Percentiles rank a stretch among this genome's conserved stretches.
Conservation (phyloP, 1,284 basidiomycete species). For the Cerioporus squamosus region DNA sequence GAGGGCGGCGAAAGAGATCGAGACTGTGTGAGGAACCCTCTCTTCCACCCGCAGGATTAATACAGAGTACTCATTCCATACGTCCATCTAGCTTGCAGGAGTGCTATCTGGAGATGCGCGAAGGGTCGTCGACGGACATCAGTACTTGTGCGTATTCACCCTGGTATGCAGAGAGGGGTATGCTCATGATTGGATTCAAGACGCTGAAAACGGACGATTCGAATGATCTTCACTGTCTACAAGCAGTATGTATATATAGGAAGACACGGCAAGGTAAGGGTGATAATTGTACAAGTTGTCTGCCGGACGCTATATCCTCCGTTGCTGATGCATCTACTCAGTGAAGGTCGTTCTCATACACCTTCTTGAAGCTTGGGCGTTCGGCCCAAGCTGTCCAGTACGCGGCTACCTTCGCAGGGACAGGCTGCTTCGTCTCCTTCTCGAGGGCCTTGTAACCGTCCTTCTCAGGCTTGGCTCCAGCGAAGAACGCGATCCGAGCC, state of each 20-base stretch:
- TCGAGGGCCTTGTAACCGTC: conserved; percentile 44
- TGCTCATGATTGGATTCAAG: not conserved
- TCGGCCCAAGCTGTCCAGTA: conserved; percentile 57
- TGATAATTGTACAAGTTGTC: too few relatives aligned
- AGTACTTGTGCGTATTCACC: conserved; percentile 16
- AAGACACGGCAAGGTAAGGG: too few relatives aligned
- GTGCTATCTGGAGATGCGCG: conserved; percentile 63
- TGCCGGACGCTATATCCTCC: not conserved
- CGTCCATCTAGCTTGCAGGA: conserved; percentile 53
- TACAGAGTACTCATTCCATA: not conserved
- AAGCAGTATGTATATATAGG: not conserved
- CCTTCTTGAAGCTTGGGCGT: conserved; percentile 61
- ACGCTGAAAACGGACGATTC: conserved; percentile 6
- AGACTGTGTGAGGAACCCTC: conserved; percentile 46
- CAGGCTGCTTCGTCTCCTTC: conserved; percentile 42
- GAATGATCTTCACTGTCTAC: not conserved
- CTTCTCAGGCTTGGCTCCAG: conserved; percentile 39
- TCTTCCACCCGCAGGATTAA: not conserved
- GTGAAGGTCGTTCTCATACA: conserved; percentile 54
- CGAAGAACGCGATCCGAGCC: conserved; percentile 45
- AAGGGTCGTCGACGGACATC: conserved; percentile 43
- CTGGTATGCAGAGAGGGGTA: not conserved
- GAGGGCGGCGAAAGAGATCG: conserved; percentile 65
- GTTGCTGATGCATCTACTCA: conserved; percentile 26
- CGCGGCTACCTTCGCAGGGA: conserved; percentile 44